Conservation (phyloP, 2,329 filamentous ascomycete genomes). For the Purpureocillium lavendulum region DNA sequence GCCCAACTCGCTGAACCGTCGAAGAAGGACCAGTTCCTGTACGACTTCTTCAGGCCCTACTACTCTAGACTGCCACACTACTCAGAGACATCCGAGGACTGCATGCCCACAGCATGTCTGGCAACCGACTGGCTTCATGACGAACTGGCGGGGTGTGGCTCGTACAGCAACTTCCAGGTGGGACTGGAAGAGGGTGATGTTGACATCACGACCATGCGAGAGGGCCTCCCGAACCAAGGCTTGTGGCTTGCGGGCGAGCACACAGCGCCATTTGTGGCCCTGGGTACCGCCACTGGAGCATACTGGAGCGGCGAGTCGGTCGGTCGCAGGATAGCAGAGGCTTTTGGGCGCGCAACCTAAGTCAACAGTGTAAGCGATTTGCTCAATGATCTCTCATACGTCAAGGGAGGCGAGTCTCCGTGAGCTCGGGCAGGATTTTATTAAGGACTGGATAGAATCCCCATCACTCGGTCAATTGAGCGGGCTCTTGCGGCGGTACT, state of each 20-base stretch:
- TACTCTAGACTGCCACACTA: conserved; percentile 69
- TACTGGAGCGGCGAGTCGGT: conserved; percentile 86
- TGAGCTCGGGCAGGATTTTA: too few relatives aligned
- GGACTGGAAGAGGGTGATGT: conserved; percentile 62
- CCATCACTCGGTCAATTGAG: too few relatives aligned
- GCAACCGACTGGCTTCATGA: conserved; percentile 75
- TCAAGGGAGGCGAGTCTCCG: too few relatives aligned
- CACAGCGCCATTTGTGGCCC: conserved; percentile 78
- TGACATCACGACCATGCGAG: conserved; percentile 59
- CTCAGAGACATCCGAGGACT: conserved; percentile 39
- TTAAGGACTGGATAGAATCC: too few relatives aligned
- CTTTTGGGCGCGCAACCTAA: conserved; percentile 28
- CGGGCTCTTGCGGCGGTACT: too few relatives aligned
- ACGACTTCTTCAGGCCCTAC: conserved; percentile 68
- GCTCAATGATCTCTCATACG: too few relatives aligned
- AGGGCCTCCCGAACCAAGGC: conserved; percentile 55
- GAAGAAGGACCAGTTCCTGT: conserved; percentile 45
- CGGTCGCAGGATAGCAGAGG: conserved; percentile 52
- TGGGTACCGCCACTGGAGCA: conserved; percentile 84
- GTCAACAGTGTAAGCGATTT: too few relatives aligned
- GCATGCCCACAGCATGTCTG: conserved; percentile 53
- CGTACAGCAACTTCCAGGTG: conserved; percentile 78
- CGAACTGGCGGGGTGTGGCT: conserved; percentile 70
- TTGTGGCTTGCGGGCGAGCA: conserved; percentile 89
- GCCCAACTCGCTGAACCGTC: conserved; percentile 31